phyloP scores from a whole-genome alignment of 2,329 filamentous ascomycete genomes.

The Neonectria faginata region DNA sequence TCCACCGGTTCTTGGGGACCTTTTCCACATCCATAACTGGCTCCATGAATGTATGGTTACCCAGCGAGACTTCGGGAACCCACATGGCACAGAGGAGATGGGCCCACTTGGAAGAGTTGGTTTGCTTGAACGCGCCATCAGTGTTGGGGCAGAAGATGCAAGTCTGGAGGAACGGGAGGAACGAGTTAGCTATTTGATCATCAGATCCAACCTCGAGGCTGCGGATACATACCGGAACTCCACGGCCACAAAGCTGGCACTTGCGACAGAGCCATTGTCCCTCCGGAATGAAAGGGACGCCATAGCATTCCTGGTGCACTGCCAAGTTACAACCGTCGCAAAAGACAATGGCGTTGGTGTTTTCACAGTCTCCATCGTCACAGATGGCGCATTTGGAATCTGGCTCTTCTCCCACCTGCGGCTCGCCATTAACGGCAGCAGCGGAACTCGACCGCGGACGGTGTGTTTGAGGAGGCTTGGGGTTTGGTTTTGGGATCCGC shows the following conservation, averaged over 20 bases:
- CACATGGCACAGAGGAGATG: constrained; percentile 97
- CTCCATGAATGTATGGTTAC: constrained; percentile 98
- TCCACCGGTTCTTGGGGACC: constrained; percentile 95
- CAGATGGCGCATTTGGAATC: constrained; percentile 98
- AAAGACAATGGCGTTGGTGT: constrained; percentile 98
- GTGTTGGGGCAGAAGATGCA: constrained; percentile 99
- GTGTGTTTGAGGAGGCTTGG: constrained; percentile 95
- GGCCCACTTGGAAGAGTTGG: constrained; percentile 95
- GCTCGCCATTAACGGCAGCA: constrained; percentile 94
- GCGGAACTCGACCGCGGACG: constrained; percentile 92
- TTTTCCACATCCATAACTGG: constrained; percentile 98
- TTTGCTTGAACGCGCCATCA: constrained; percentile 98
- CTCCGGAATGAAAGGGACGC: constrained; percentile 97
- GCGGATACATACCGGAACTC: constrained; percentile 75
- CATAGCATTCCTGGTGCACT: constrained; percentile 98
- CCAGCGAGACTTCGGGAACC: constrained; percentile 96
- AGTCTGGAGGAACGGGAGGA: constrained; percentile 62
- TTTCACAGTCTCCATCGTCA: constrained; percentile 99
- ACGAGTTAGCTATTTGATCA: constrained; percentile 32
- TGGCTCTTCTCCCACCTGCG: constrained; percentile 85
- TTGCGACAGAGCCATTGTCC: constrained; percentile 98
- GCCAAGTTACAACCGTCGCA: constrained; percentile 98
- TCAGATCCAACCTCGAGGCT: background rate
- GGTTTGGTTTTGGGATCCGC: constrained; percentile 95
- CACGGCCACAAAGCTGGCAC: constrained; percentile 93